Base-by-base conservation (phyloP, 345 rosid species). In the Salix udensis region DNA sequence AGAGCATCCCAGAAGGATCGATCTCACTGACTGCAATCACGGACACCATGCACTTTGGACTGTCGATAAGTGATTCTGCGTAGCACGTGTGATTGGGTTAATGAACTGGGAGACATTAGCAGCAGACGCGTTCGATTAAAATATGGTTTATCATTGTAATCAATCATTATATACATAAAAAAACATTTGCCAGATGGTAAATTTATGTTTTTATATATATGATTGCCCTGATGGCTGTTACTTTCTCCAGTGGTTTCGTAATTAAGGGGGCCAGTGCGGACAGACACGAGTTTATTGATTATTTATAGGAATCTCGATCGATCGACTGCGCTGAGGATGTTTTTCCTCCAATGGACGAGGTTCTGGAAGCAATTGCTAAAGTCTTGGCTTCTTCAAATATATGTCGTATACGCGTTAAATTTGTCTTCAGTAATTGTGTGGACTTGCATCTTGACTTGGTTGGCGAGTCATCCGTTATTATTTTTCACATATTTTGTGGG, bases 21-120 rank as follows among this genome's bases (percentile, higher is more conserved):
- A 24, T 74, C 42, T 74, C 42, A 67, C 31, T 65, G 82, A 78
- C 84, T 65, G 65, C 82, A 79, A 81, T 87, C 86, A 83, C 79
- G 80, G 86, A 78, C 72, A 72, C 30, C 64, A 58, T 58, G 13
- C 64, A 30, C 50, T 62, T 66, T 28, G 64, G 46, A 10, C 53
- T 34, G 74, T 66, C 55, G 55, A 12, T 24, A 39, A 74, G 75
- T 42, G 81, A 81, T 72, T 76, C 82, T 55, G 14, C 15, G 15
- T 68, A 74, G 82, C 87, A 81, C 86, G 85, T 84, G 88, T 79
- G 81, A 79, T 55, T 79, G 65, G 60, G 28, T 11, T 16, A 62
- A 15, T 42, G 53, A 73, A 6, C 1, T 23, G n/a, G 46, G 76
- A 65, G 44, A 58, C 72, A 70, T 31, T 15, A 77, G 67, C 28